These are phyloP conservation scores for Gnomoniopsis sp. DNA, from an alignment of 2,329 filamentous ascomycete species.

Conservation along the genomic window DNA sequence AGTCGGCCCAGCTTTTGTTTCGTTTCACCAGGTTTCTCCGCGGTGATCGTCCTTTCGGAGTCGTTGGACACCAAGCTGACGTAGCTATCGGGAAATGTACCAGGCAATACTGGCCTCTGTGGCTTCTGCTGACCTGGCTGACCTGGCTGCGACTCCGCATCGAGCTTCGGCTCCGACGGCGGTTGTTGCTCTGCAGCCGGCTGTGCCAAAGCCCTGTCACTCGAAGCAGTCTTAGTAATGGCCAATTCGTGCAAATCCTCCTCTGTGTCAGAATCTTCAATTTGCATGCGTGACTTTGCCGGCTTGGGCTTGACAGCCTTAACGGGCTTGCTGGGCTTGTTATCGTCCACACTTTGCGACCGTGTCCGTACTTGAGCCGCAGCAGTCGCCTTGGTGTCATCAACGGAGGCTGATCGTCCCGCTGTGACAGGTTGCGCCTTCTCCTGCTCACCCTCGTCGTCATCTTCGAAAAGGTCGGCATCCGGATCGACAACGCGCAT, in stretches of 20 bases:
- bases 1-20: slow-evolving; percentile 41
- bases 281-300: slow-evolving; percentile 59
- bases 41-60: slow-evolving; percentile 25
- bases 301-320: slow-evolving; percentile 42
- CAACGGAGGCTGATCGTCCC: slow-evolving; percentile 35
- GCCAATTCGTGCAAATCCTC: slow-evolving; percentile 39
- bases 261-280: slow-evolving; percentile 68
- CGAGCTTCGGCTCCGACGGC: neutral
- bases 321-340: slow-evolving; percentile 37
- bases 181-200: neutral
- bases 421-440: slow-evolving; percentile 29
- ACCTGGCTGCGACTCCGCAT: slow-evolving; percentile 22
- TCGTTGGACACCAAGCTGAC: slow-evolving; percentile 27
- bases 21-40: slow-evolving; percentile 29
- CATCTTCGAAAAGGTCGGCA: slow-evolving; percentile 35
- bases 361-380: slow-evolving; percentile 40
- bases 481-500: slow-evolving; percentile 58
- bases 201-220: slow-evolving; percentile 14
- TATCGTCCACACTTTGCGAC: slow-evolving; percentile 40
- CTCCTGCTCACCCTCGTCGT: slow-evolving; percentile 33
- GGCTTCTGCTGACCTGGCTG: slow-evolving; percentile 30
- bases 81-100: slow-evolving; percentile 41
- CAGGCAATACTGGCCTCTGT: slow-evolving; percentile 34
- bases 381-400: slow-evolving; percentile 38
- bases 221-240: slow-evolving; percentile 24